Evolutionary conservation across 495 filamentous ascomycete species (phyloP).

Genomic region (Penicillium desertorum): DNA sequence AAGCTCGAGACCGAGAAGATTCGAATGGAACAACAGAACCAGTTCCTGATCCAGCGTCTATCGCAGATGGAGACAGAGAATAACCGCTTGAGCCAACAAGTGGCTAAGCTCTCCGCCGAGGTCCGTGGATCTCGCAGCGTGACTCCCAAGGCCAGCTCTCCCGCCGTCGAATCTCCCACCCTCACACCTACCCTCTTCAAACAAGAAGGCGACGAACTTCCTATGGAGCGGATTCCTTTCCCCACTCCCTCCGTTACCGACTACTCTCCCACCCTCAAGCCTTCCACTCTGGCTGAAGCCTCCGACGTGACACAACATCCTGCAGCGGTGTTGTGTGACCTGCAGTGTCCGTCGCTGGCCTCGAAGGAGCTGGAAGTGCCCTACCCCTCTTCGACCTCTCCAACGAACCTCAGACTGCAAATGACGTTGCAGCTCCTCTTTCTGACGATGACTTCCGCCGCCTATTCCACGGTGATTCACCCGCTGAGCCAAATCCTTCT

Average conservation of each 20-base stretch:
- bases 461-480: conserved; percentile 67
- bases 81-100: conserved; percentile 60
- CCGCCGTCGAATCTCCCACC: conserved; percentile 44
- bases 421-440: conserved; percentile 55
- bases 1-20: conserved; percentile 75
- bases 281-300: conserved; percentile 62
- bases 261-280: conserved; percentile 51
- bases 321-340: conserved; percentile 99
- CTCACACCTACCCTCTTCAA: conserved; percentile 55
- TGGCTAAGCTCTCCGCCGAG: conserved; percentile 63
- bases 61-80: conserved; percentile 64
- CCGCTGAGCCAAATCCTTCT: conserved; percentile 70
- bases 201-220: conserved; percentile 53
- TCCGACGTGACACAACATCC: conserved; percentile 99
- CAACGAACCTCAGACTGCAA: conserved; percentile 43
- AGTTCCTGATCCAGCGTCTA: conserved; percentile 65
- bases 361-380: conserved; percentile 57
- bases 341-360: conserved; percentile 94
- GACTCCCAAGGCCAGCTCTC: conserved; percentile 41
- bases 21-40: conserved; percentile 64
- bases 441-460: conserved; percentile 66
- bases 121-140: conserved; percentile 51
- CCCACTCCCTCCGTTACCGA: conserved; percentile 50
- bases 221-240: conserved; percentile 50
- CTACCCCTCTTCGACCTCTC: conserved; percentile 55